Conservation (phyloP, 306 rosid genomes). For the Prunus fruticosa region DNA sequence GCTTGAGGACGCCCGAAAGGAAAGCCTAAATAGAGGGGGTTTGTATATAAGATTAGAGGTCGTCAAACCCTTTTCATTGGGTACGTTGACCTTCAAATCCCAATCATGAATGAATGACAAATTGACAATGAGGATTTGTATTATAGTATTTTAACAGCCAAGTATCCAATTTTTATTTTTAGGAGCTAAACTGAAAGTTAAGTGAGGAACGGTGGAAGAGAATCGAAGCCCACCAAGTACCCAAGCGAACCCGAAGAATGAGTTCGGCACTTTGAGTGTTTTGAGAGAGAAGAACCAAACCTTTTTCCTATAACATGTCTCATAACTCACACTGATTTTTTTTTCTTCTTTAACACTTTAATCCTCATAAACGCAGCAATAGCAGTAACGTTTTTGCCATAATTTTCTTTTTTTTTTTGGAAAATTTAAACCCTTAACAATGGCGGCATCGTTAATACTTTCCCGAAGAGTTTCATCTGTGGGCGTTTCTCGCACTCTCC, state of each 20-base stretch:
- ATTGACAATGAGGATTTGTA: background rate
- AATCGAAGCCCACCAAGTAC: background rate
- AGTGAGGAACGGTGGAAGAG: background rate
- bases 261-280: slow-evolving; percentile 4
- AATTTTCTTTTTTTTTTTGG: background rate
- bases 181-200: background rate
- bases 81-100: background rate
- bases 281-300: background rate
- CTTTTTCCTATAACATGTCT: background rate
- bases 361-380: background rate
- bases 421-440: slow-evolving; percentile 6
- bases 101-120: background rate
- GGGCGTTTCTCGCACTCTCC: slow-evolving; percentile 35
- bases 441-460: slow-evolving; percentile 54
- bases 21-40: background rate
- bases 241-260: background rate
- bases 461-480: slow-evolving; percentile 35
- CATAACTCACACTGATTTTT: background rate
- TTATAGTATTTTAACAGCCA: background rate
- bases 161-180: background rate
- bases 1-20: background rate
- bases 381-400: background rate
- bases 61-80: background rate
- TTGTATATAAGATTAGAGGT: background rate
- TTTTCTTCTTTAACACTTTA: background rate